Evolutionary conservation across 106 monocot species (phyloP), one percentile per base, ranked within the genome.

Genomic region (Dioscorea dumetorum): DNA sequence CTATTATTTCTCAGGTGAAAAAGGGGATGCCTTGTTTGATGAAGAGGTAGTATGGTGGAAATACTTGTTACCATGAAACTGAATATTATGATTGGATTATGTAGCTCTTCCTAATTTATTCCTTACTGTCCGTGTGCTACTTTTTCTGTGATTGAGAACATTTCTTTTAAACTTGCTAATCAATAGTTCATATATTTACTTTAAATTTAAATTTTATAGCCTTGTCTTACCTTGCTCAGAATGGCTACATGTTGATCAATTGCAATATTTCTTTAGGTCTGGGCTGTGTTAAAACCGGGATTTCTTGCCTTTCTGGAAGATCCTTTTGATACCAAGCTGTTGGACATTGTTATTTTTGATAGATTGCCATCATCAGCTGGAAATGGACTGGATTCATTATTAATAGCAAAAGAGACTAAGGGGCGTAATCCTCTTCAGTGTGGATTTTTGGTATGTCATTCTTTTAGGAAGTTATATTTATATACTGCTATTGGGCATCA

Each of bases 251-350:
- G 41, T 3, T 41, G 41, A 41, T 10, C 41, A 41, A 10, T 10
- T 41, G 41, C 2, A 28, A 41, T 41, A 41, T 58, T 61, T 70
- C 17, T 67, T 48, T 58, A 99, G 99, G 99, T 93, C 17, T 99
- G 99, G 99, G 99, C 90, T 76, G 93, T 99, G 54, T 69, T 99
- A 63, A 99, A 99, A 83, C 99, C 99, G 58, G 99, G 99, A 22
- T 99, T 99, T 67, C 85, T 99, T 79, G 99, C 99, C 22, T 87
- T 99, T 57, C 81, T 99, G 72, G 81, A 85, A 80, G 99, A 99
- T 81, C 99, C 99, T 64, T 88, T 90, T 67, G 80, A 77, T 71
- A 71, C 84, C 5, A 84, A 99, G 60, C 87, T 93, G 62, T 83
- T 99, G 61, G 99, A 99, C 71, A 99, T 99, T 32, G 77, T 99